Percentiles rank a stretch among this genome's conserved stretches.
These are phyloP conservation scores for Ambrosiella xylebori DNA, from an alignment of 2,329 filamentous ascomycete genomes.

Conservation along the genomic window DNA sequence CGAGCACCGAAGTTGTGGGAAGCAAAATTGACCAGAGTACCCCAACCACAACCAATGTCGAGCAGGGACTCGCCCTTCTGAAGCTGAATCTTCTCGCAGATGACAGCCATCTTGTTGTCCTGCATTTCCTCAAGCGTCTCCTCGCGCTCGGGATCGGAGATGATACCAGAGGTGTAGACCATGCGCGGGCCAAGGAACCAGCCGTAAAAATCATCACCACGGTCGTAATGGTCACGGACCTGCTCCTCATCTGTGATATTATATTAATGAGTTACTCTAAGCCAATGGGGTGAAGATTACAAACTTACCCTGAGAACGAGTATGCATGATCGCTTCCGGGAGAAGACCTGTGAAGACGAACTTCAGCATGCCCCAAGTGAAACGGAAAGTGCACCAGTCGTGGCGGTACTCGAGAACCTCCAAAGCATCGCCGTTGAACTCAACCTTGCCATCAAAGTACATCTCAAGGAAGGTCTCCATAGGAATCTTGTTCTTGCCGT, in stretches of 20 bases:
- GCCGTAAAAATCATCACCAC: slow-evolving; percentile 93
- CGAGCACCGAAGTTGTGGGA: slow-evolving; percentile 78
- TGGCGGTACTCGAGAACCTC: slow-evolving; percentile 87
- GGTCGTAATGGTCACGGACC: slow-evolving; percentile 93
- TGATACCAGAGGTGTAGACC: slow-evolving; percentile 95
- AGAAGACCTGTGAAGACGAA: slow-evolving; percentile 78
- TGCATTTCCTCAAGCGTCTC: slow-evolving; percentile 89
- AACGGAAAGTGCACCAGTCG: slow-evolving; percentile 91
- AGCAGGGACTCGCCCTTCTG: slow-evolving; percentile 68
- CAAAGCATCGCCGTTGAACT: slow-evolving; percentile 85
- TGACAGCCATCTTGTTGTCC: slow-evolving; percentile 89
- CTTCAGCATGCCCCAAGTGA: slow-evolving; percentile 71
- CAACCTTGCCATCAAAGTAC: slow-evolving; percentile 90
- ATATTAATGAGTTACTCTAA: not conserved
- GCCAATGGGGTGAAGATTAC: not conserved
- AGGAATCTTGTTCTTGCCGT: slow-evolving; percentile 63
- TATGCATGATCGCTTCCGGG: slow-evolving; percentile 84
- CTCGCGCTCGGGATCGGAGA: slow-evolving; percentile 72
- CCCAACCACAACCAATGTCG: slow-evolving; percentile 96
- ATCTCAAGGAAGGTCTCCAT: slow-evolving; percentile 94
- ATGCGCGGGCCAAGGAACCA: slow-evolving; percentile 98
- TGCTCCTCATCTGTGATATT: slow-evolving; percentile 59
- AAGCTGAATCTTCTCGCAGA: slow-evolving; percentile 88
- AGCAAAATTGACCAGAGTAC: slow-evolving; percentile 84
- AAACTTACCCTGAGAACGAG: slow-evolving; percentile 51